Conservation (phyloP, 805 yeast species). For the Alloascoidea africana region DNA sequence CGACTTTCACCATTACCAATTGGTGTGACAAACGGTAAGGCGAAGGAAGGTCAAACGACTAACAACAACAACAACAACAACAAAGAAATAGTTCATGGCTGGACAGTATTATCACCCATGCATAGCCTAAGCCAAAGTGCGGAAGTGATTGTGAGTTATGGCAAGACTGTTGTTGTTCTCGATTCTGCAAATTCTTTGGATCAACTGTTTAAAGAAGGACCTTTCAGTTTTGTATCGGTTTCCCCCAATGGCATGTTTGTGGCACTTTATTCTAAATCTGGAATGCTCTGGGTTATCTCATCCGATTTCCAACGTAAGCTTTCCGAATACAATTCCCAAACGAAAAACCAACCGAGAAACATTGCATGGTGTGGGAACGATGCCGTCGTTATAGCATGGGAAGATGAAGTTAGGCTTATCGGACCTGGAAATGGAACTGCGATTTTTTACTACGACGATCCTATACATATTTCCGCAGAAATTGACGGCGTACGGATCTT, state of each 20-base stretch:
- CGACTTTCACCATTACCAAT: conserved; percentile 11
- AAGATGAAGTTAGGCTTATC: conserved; percentile 50
- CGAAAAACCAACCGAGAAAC: conserved; percentile 22
- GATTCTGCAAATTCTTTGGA: conserved; percentile 19
- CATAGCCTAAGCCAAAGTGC: conserved; percentile 11
- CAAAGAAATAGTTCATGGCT: conserved; percentile 11
- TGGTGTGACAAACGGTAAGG: conserved; percentile 13
- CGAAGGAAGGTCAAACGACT: conserved; percentile 9
- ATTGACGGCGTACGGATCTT: conserved; percentile 59
- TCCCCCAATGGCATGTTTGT: conserved; percentile 46
- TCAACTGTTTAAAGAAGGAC: conserved; percentile 30
- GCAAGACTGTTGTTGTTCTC: conserved; percentile 10
- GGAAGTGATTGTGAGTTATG: conserved; percentile 15
- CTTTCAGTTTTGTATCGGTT: conserved; percentile 24
- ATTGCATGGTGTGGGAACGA: conserved; percentile 81
- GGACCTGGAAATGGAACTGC: conserved; percentile 54
- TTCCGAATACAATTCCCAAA: conserved; percentile 27
- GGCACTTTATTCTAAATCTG: conserved; percentile 27
- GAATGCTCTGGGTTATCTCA: conserved; percentile 35
- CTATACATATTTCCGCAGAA: conserved; percentile 32
- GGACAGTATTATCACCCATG: conserved; percentile 17
- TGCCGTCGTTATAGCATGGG: conserved; percentile 44
- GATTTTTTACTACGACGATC: conserved; percentile 33
- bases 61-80: conserved; percentile 7
- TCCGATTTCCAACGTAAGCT: conserved; percentile 28